Base-by-base conservation (phyloP, 768 basidiomycete species). In the Lentinula lateritia region DNA sequence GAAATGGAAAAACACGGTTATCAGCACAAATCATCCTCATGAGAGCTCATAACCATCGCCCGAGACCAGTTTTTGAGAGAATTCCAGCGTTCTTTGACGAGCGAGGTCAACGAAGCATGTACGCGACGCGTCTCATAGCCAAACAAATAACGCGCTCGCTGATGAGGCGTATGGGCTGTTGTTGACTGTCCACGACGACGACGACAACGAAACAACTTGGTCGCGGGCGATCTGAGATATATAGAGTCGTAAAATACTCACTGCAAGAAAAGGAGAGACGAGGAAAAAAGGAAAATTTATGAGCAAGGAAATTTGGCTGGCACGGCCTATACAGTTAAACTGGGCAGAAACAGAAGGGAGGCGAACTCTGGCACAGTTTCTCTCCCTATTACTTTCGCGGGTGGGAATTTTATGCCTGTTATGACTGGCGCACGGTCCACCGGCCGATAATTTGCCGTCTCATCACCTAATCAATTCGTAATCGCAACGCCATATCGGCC, bases 81-180 rank as follows among this genome's bases (percentile, higher is more conserved):
- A 53, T 50, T 56, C 46, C 41, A 64, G 66, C 63, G 70, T 35
- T 54, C 39, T 54, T 62, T 62, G 61, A 52, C 61, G 41, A 43
- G 42, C 43, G 53, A 53, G 48, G 65, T 63, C 72, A 71, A 56
- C 65, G 71, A 50, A 66, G 61, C 67, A 68, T 66, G 68, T 43
- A 63, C 65, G 67, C 61, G 73, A 75, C 76, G 77, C 75, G 76
- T 73, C 68, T 65, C 62, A 69, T 60, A 66, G 71, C 74, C 62
- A 75, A 75, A 76, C 67, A 76, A 75, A 73, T 61, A 69, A 67
- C 69, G 65, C 58, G 61, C 61, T 32, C 56, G 10, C 23, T 43
- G 55, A 50, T 15, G 15, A 48, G 34, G 42, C 61, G 52, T 39
- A 60, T 66, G 43, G 61, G 39, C 46, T 48, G 12, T 28, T 60